Base-by-base conservation (phyloP, 805 yeast species). In the Ascoidea tarda region DNA sequence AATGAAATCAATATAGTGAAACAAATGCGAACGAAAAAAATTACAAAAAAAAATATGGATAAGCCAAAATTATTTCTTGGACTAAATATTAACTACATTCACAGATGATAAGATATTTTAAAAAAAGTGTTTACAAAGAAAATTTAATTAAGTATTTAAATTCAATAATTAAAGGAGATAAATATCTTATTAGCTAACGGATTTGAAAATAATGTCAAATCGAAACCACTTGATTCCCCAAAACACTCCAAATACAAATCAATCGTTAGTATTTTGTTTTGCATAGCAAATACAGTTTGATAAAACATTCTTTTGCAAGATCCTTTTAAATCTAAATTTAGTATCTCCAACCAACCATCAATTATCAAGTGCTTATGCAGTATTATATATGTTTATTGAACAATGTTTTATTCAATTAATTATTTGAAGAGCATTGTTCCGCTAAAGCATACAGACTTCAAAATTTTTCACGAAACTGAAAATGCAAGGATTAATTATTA, bases 211-310 rank as follows among this genome's bases (percentile, higher is more conserved):
- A 10, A 33, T 33, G 6, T 10, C 10, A 33, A 6, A 6, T 33
- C 42, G 10, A 33, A 52, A 52, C 21, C 31, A 1, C 33, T 53
- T 28, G 10, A 47, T 10, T 16, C 10, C 4, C 33, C 48, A 31
- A 48, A 49, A 21, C 49, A 49, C 32, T 12, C 31, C 5, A 14
- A 44, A 38, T 55, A 48, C 28, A 42, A 53, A 42, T 42, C 47
- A 44, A 28, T 51, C 4, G 48, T 53, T 16, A 50, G 58, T 14
- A 47, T 48, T 2, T 33, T 51, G 28, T n/a, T 45, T 44, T 55
- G 14, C 28, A 45, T 51, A 6, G 54, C 54, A 4, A 53, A 50
- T 28, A 51, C 55, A n/a, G 54, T 52, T 16, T 50, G 54, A 38
- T n/a, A 47, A 16, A 54, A 53, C 33, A 50, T 55, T 16, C n/a